Conservation (phyloP, 2,329 filamentous ascomycete genomes). For the Stagonosporopsis chrysanthemi region DNA sequence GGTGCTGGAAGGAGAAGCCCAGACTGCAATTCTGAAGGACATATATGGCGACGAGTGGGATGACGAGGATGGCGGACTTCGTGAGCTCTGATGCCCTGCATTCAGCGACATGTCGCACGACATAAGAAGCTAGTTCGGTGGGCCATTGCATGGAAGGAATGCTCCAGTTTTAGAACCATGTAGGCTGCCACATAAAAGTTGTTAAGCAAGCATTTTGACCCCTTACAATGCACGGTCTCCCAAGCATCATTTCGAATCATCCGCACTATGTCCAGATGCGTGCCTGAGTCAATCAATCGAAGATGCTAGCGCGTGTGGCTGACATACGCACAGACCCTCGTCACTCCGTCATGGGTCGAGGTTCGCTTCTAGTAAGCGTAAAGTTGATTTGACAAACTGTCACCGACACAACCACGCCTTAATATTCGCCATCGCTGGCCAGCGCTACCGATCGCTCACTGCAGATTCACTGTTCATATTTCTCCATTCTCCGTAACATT, state of each 20-base stretch:
- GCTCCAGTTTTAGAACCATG: slow-evolving; percentile 1
- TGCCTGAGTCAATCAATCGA: slow-evolving; percentile 35
- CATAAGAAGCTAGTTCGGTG: neutral
- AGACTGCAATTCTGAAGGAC: slow-evolving; percentile 54
- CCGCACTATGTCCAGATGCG: slow-evolving; percentile 15
- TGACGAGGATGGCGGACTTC: slow-evolving; percentile 60
- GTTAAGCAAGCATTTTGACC: neutral
- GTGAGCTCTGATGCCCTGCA: slow-evolving; percentile 42
- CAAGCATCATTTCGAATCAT: slow-evolving; percentile 40
- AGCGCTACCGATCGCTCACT: slow-evolving; percentile 7
- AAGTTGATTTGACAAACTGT: slow-evolving; percentile 30
- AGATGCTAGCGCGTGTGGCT: slow-evolving; percentile 18
- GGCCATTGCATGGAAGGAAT: neutral
- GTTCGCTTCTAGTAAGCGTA: slow-evolving; percentile 42
- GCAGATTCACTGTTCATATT: slow-evolving; percentile 1
- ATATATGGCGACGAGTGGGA: slow-evolving; percentile 64
- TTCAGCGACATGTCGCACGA: neutral
- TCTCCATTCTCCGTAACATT: slow-evolving; percentile 6
- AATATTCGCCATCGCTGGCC: slow-evolving; percentile 31
- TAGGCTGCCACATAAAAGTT: neutral
- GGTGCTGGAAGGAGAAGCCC: slow-evolving; percentile 52
- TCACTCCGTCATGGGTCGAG: slow-evolving; percentile 20
- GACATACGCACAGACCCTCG: slow-evolving; percentile 16
- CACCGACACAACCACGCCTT: slow-evolving; percentile 19
- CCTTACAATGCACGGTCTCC: neutral